A percentile compares a stretch with the other conserved stretches of the same genome.
Conservation (phyloP, 2,329 filamentous ascomycete species). For the Alternaria atra region DNA sequence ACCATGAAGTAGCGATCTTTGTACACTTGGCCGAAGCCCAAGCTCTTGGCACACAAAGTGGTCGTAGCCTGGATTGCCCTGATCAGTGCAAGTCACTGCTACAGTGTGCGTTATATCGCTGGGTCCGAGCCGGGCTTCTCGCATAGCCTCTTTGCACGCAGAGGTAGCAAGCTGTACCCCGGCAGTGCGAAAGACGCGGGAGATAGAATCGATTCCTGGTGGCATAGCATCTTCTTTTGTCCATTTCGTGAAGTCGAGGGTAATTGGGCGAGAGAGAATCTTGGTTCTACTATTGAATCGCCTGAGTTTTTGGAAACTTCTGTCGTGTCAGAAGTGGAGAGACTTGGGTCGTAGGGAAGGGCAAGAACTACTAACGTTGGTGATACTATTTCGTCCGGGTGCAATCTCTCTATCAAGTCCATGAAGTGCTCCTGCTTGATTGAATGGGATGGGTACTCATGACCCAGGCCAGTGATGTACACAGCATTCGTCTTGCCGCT, state of each 20-base stretch:
- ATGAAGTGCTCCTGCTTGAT: slow-evolving; percentile 23
- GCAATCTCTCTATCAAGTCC: slow-evolving; percentile 16
- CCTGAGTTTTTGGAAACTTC: slow-evolving; percentile 27
- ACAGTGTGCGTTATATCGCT: slow-evolving; percentile 51
- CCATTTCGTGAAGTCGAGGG: slow-evolving; percentile 15
- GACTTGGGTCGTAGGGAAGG: neutral
- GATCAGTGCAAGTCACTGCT: slow-evolving; percentile 51
- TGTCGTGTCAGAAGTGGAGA: neutral
- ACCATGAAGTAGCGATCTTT: slow-evolving; percentile 49
- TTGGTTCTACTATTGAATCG: slow-evolving; percentile 25
- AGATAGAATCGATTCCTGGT: slow-evolving; percentile 36
- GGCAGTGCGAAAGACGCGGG: slow-evolving; percentile 35
- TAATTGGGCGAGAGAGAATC: slow-evolving; percentile 24
- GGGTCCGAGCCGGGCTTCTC: slow-evolving; percentile 33
- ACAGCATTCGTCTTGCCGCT: slow-evolving; percentile 2
- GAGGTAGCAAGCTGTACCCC: slow-evolving; percentile 43
- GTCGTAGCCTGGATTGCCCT: slow-evolving; percentile 52
- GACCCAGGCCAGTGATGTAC: slow-evolving; percentile 30
- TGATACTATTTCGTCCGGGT: slow-evolving; percentile 17
- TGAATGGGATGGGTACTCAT: slow-evolving; percentile 26
- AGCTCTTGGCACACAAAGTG: slow-evolving; percentile 48
- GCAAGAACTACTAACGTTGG: slow-evolving; percentile 16
- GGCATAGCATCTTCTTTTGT: slow-evolving; percentile 21
- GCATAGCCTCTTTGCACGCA: slow-evolving; percentile 47
- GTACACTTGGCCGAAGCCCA: slow-evolving; percentile 37